Base-by-base conservation (phyloP, 2,329 filamentous ascomycete species). In the Thermomyces lanuginosus region DNA sequence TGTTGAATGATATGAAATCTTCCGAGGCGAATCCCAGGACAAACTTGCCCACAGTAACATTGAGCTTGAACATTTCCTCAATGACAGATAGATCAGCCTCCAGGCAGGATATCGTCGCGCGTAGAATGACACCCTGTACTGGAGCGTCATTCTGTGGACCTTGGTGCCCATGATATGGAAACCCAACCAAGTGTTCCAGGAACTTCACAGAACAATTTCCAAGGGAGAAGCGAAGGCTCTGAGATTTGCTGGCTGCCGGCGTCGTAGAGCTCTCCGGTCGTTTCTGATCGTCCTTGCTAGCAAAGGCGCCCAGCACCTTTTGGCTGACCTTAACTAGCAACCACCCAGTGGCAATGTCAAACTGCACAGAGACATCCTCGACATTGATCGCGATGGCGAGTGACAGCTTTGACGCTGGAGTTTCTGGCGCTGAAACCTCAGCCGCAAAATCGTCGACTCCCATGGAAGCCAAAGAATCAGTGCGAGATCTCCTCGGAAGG, bases 1-100 rank as follows among this genome's bases (percentile, higher is more conserved):
- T 53, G 27, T 64, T 55, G 36, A 71, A 70, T 3, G 58, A 61
- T 14, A 71, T 43, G 6, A 71, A 52, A 17, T 61, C 48, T 14
- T 64, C 54, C 10, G 59, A 56, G 4, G 58, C 48, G 33, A 61
- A 61, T 2, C 60, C 58, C 21, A 69, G 45, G 1, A 44, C 39
- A 28, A 68, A 58, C 26, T 56, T 61, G 3, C 53, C 49, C 6
- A 55, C 27, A 24, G 43, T 35, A 7, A 56, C 30, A 10, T 40
- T 39, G 4, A 51, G 27, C 14, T 43, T 48, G 9, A 38, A 44
- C 6, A 21, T 38, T 8, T 35, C 36, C 5, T 36, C 36, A 17
- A 30, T 29, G 2, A 33, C 22, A n/a, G 36, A 39, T 8, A 45
- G 35, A 9, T 43, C 35, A 16, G 43, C 36, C 17, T 37, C 39